phyloP scores from a whole-genome alignment of 371 early-diverging fungal genomes.

The Rhizoclosmatium hyalinum region DNA sequence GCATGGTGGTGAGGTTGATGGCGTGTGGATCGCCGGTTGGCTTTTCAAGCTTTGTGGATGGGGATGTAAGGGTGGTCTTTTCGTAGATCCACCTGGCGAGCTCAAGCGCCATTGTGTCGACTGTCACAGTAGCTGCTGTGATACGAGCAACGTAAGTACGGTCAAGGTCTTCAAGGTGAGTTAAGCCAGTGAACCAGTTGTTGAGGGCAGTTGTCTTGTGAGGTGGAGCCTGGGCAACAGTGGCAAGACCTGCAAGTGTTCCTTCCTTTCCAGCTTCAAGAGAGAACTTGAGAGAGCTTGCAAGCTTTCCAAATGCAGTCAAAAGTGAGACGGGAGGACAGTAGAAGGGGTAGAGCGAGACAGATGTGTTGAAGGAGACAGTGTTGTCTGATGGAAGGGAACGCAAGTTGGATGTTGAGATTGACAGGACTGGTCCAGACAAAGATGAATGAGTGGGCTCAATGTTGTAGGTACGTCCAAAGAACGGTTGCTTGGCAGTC shows the following conservation, averaged over 20 bases:
- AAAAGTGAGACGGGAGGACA: conserved; percentile 72
- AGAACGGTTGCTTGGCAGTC: conserved; percentile 27
- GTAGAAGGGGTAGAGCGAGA: conserved; percentile 67
- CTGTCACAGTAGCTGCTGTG: neutral
- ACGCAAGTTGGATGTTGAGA: conserved; percentile 43
- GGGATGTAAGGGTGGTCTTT: conserved; percentile 12
- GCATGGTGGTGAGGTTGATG: conserved; percentile 19
- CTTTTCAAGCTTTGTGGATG: neutral
- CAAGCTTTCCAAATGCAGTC: conserved; percentile 64
- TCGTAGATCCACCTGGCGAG: conserved; percentile 25
- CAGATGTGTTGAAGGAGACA: conserved; percentile 56
- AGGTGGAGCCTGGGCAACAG: conserved; percentile 31
- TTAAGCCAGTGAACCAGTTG: conserved; percentile 28
- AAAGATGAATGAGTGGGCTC: conserved; percentile 29
- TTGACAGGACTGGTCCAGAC: conserved; percentile 47
- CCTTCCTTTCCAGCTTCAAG: neutral
- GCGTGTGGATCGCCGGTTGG: neutral
- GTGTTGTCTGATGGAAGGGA: conserved; percentile 42
- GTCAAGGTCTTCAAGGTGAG: conserved; percentile 28
- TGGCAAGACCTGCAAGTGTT: conserved; percentile 26
- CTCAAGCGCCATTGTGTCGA: conserved; percentile 15
- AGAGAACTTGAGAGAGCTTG: conserved; percentile 10
- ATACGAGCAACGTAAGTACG: conserved; percentile 20
- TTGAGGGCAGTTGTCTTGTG: neutral
- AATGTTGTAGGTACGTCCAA: conserved; percentile 37